Evolutionary conservation across 306 rosid genomes (phyloP), one percentile per base, ranked within the genome.

Genomic region (Cucumis cinereus): DNA sequence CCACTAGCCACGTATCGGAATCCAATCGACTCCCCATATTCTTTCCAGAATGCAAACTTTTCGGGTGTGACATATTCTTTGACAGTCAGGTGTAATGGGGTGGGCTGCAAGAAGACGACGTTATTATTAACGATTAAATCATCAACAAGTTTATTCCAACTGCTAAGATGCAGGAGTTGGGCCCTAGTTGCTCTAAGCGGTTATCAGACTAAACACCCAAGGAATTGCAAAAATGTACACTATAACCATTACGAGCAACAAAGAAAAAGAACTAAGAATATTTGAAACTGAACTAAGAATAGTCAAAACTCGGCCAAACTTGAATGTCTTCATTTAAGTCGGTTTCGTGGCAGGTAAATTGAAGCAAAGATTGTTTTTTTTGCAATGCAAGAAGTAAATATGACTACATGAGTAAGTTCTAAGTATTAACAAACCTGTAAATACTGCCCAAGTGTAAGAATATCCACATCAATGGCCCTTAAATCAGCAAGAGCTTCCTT

Each of bases 1-100:
- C 96, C 97, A 74, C 97, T 91, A 75, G 98, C 98, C 45, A 94
- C 95, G 20, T 91, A 94, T 26, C 98, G 92, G 60, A 94, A 94
- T 79, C 98, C 98, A 41, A 91, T 90, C 41, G 97, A 91, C 85
- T 94, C 98, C 14, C 97, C 97, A 10, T 90, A 90, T 85, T 90
- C 95, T 84, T 90, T 94, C 99, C 97, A 94, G 79, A 87, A 92
- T 57, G 81, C 85, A 79, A 92, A 94, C 81, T 92, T 94, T 79
- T 92, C 96, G 43, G 97, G 97, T 13, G 91, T 78, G 68, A 94
- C 93, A 64, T 85, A 92, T 85, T 94, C 95, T 83, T 94, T 94
- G 71, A 94, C 99, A 17, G 96, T 92, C 81, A 94, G 86, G 85
- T 94, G 99, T 75, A 94, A 78, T 41, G 97, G 97, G 73, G 99